phyloP scores from a whole-genome alignment of 2,329 filamentous ascomycete genomes.

The Fusarium heterosporum region DNA sequence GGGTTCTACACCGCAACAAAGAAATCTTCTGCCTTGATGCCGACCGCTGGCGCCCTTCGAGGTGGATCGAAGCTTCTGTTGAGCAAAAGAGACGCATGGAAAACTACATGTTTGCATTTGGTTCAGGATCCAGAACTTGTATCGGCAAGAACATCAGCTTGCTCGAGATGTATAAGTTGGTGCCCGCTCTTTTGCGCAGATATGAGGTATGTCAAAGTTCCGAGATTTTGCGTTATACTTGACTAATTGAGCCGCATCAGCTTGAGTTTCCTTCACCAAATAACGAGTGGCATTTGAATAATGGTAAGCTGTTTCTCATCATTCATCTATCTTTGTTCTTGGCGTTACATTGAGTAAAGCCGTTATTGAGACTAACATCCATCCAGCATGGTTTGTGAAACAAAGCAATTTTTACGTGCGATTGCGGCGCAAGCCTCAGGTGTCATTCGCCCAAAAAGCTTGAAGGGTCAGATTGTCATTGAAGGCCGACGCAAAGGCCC shows the following conservation, averaged over 20 bases:
- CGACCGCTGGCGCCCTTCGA: constrained; percentile 64
- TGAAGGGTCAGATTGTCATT: too few species aligned
- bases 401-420: constrained; percentile 6
- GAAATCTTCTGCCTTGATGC: constrained; percentile 76
- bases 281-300: constrained; percentile 1
- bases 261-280: neutral
- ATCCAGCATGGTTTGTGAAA: constrained; percentile 2
- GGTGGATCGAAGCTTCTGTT: constrained; percentile 68
- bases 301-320: neutral
- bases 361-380: neutral
- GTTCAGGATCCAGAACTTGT: constrained; percentile 61
- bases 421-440: neutral
- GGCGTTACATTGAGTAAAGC: too few species aligned
- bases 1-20: constrained; percentile 76
- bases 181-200: constrained; percentile 52
- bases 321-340: neutral
- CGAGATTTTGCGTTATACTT: neutral
- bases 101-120: constrained; percentile 64
- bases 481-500: too few species aligned
- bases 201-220: constrained; percentile 2
- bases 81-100: constrained; percentile 49
- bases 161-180: constrained; percentile 65
- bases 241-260: neutral
- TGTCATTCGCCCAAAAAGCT: too few species aligned
- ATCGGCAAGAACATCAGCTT: neutral